Conservation (phyloP, 1,139 yeast genomes). For the Sugiyamaella xylanicola region DNA sequence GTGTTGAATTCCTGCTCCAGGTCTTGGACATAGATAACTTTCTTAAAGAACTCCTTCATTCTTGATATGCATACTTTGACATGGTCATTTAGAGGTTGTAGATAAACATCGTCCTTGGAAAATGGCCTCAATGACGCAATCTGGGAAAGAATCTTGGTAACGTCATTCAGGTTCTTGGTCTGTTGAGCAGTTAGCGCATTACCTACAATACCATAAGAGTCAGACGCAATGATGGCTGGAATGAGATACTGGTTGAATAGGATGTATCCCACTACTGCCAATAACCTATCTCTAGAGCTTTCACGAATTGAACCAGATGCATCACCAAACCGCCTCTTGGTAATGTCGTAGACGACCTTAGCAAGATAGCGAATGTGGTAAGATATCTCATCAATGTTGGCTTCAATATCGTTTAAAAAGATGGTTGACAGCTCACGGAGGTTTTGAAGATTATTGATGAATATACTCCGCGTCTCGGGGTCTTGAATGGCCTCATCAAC, state of each 20-base stretch:
- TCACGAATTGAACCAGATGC: constrained; percentile 16
- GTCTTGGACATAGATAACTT: constrained; percentile 57
- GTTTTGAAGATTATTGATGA: constrained; percentile 71
- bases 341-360: constrained; percentile 44
- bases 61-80: constrained; percentile 54
- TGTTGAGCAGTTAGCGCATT: constrained; percentile 42
- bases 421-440: constrained; percentile 72
- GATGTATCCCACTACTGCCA: constrained; percentile 70
- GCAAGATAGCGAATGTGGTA: constrained; percentile 58
- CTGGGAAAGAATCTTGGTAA: constrained; percentile 65
- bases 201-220: constrained; percentile 57
- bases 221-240: constrained; percentile 71
- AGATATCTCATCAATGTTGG: constrained; percentile 57
- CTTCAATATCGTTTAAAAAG: constrained; percentile 52
- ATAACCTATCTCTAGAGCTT: constrained; percentile 46
- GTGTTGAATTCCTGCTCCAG: constrained; percentile 64
- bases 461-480: constrained; percentile 64
- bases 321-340: constrained; percentile 46
- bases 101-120: constrained; percentile 59
- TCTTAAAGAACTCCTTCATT: constrained; percentile 49
- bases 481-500: constrained; percentile 79
- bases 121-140: constrained; percentile 69
- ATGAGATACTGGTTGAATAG: constrained; percentile 64
- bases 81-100: constrained; percentile 80
- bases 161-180: constrained; percentile 57